Evolutionary conservation across 179 eudicot genomes (phyloP).

Genomic region (Beta lomatogona): DNA sequence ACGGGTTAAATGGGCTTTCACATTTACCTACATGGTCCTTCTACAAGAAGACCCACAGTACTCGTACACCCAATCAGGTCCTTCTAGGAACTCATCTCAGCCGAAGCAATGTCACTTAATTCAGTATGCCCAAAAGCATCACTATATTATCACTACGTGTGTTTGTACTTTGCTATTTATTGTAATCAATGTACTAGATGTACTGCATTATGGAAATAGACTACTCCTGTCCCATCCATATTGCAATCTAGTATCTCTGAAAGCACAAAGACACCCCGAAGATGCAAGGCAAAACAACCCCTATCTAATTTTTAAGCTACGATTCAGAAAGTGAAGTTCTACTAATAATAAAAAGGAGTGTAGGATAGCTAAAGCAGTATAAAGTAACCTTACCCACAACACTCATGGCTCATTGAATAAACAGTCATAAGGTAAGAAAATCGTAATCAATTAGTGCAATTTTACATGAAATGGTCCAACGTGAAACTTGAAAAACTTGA

Average conservation of each 20-base stretch:
- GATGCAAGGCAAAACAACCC: background rate
- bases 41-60: background rate
- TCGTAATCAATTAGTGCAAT: no score
- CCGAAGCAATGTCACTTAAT: background rate
- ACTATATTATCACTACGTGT: background rate
- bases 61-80: background rate
- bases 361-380: background rate
- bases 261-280: background rate
- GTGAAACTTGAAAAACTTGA: no score
- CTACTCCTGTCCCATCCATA: background rate
- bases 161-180: background rate
- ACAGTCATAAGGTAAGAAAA: no score
- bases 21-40: background rate
- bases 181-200: background rate
- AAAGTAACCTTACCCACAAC: background rate
- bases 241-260: background rate
- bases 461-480: background rate
- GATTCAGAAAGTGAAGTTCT: background rate
- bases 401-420: no score
- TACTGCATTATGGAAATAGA: background rate
- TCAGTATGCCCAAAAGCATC: background rate
- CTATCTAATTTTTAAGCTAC: background rate
- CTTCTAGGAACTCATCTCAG: background rate
- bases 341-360: no score
- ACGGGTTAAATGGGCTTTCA: background rate